Conservation (phyloP, 140 eudicot species). For the Stevia rebaudiana region DNA sequence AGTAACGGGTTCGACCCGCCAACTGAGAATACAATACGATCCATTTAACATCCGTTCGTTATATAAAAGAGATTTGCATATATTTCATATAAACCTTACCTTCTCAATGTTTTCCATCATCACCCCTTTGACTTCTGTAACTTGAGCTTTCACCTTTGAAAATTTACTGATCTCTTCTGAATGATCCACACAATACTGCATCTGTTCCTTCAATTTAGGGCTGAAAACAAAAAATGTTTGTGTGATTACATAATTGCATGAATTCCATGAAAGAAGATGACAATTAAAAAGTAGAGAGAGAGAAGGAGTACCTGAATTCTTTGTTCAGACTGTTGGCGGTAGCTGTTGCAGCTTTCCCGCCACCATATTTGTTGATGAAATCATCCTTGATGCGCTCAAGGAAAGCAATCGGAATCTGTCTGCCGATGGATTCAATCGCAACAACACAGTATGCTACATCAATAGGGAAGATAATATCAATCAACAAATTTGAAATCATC, state of each 20-base stretch:
- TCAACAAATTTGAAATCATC: too few relatives aligned
- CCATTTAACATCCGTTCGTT: not conserved
- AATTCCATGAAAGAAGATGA: too few relatives aligned
- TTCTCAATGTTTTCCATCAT: too few relatives aligned
- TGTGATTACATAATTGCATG: too few relatives aligned
- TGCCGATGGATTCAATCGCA: constrained; percentile 80
- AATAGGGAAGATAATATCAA: not conserved
- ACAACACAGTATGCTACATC: constrained; percentile 89
- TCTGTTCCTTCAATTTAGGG: too few relatives aligned
- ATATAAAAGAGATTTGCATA: not conserved
- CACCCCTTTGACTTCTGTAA: too few relatives aligned
- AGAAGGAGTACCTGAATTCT: too few relatives aligned
- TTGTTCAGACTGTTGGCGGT: constrained; percentile 23
- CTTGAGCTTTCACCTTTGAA: too few relatives aligned
- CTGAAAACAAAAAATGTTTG: too few relatives aligned
- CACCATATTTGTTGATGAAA: constrained; percentile 67
- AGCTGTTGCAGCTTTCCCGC: constrained; percentile 41
- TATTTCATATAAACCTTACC: constrained; percentile 38
- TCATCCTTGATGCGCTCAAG: constrained; percentile 80
- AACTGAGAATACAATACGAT: not conserved
- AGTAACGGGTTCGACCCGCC: not conserved
- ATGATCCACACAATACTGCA: too few relatives aligned
- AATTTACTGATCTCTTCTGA: too few relatives aligned
- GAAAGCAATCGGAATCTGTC: constrained; percentile 84
- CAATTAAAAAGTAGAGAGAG: too few relatives aligned